Evolutionary conservation across 2,329 filamentous ascomycete genomes (phyloP), one percentile per base, ranked within the genome.

Genomic region (Penicillium verrucosum): DNA sequence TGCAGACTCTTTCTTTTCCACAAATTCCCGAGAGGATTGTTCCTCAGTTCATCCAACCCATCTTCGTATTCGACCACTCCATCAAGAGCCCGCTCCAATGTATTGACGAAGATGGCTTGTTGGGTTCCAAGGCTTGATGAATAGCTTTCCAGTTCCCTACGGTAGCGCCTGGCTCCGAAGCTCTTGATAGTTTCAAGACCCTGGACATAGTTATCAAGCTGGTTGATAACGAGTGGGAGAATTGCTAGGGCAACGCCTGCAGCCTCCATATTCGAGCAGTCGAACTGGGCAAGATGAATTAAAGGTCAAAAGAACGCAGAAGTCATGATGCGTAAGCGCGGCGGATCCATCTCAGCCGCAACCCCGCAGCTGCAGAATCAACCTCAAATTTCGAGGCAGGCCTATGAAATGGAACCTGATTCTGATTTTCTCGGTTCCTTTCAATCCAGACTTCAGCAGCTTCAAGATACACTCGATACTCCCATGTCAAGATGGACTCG

Each of bases 121-220:
- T 63, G 61, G 7, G 57, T 45, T 3, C 50, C 45, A 2, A 62
- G 44, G 14, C 42, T 45, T 5, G 47, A 37, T 18, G 29, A 40
- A 45, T 61, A 60, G 11, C 40, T 30, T 32, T 55, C 43, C 2
- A 60, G 36, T 29, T 58, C 51, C 6, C 54, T 40, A 3, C 51
- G 55, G 45, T 61, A 60, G 1, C 54, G 46, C 38, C 42, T 54
- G 4, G 55, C 30, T 29, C 54, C 32, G 41, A 75, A 74, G 48
- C 18, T 64, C 53, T 75, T 76, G 43, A 77, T 63, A 0, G 70
- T 73, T 53, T 77, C 72, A 3, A 77, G 64, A 3, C 75, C 71
- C 42, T 74, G 70, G 40, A 74, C 70, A 48, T 76, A 76, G 36
- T 66, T 66, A 37, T 75, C 71, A 16, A 70, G 40, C 9, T 60